These are phyloP conservation scores for Hypsizygus marmoreus DNA, from an alignment of 768 basidiomycete species.

Conservation along the genomic window DNA sequence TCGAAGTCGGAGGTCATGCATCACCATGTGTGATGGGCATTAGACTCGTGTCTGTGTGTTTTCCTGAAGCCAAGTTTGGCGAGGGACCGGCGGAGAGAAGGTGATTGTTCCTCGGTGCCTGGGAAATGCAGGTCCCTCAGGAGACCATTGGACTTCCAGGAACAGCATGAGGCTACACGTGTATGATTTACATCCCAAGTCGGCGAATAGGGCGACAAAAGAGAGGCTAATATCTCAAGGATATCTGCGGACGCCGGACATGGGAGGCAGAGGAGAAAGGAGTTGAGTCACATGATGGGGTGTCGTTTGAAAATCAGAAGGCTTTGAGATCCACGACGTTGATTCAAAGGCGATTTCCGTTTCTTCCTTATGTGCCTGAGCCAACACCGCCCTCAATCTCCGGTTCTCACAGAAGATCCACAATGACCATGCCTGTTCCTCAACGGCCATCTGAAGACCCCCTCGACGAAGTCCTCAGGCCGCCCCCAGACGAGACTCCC, in stretches of 20 bases:
- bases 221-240: too few relatives aligned
- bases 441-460: conserved; percentile 50
- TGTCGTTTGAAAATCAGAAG: conserved; percentile 11
- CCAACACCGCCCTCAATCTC: conserved; percentile 21
- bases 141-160: conserved; percentile 1
- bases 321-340: background rate
- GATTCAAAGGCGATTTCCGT: conserved; percentile 9
- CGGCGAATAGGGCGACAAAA: too few relatives aligned
- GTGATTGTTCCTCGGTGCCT: conserved; percentile 36
- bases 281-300: conserved; percentile 10
- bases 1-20: background rate
- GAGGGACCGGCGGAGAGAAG: conserved; percentile 5
- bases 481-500: conserved; percentile 67
- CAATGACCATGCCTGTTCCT: conserved; percentile 36
- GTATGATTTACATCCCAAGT: conserved; percentile 8
- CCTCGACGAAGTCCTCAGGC: conserved; percentile 62
- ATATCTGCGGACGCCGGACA: background rate
- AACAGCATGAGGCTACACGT: background rate
- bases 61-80: background rate
- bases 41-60: background rate
- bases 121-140: conserved; percentile 8
- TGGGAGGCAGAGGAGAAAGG: background rate
- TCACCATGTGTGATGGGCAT: background rate
- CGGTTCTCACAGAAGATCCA: conserved; percentile 19
- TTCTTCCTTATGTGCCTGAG: conserved; percentile 20